phyloP scores from a whole-genome alignment of 345 rosid genomes.

The Lepidium sativum region DNA sequence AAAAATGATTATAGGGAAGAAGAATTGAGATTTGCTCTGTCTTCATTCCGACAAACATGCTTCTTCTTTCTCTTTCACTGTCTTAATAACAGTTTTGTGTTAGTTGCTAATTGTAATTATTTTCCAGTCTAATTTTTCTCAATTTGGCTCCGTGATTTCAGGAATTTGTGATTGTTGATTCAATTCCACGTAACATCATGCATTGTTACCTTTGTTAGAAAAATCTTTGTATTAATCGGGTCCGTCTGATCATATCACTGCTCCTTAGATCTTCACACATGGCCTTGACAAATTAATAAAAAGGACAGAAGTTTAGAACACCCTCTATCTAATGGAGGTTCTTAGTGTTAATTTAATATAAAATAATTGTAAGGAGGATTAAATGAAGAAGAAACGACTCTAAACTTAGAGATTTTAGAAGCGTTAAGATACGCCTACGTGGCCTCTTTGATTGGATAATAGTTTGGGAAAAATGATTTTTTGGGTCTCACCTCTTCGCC shows the following conservation, averaged over 20 bases:
- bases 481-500: too few relatives aligned
- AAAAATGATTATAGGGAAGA: slow-evolving; percentile 10
- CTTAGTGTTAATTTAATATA: too few relatives aligned
- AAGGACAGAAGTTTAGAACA: too few relatives aligned
- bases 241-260: neutral
- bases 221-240: neutral
- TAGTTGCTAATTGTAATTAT: slow-evolving; percentile 12
- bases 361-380: too few relatives aligned
- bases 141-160: slow-evolving; percentile 20
- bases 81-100: slow-evolving; percentile 18
- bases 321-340: too few relatives aligned
- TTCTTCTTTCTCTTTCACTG: slow-evolving; percentile 17
- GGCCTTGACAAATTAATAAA: neutral
- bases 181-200: slow-evolving; percentile 11
- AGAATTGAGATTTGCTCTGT: slow-evolving; percentile 14
- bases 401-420: too few relatives aligned
- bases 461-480: too few relatives aligned
- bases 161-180: neutral
- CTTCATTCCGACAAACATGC: slow-evolving; percentile 29
- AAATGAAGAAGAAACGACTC: too few relatives aligned
- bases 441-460: too few relatives aligned
- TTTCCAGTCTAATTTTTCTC: slow-evolving; percentile 1
- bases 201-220: neutral
- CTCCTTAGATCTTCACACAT: neutral
- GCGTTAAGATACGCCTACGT: too few relatives aligned